phyloP scores from a whole-genome alignment of 2,329 filamentous ascomycete genomes.

The Magnaporthiopsis poae region DNA sequence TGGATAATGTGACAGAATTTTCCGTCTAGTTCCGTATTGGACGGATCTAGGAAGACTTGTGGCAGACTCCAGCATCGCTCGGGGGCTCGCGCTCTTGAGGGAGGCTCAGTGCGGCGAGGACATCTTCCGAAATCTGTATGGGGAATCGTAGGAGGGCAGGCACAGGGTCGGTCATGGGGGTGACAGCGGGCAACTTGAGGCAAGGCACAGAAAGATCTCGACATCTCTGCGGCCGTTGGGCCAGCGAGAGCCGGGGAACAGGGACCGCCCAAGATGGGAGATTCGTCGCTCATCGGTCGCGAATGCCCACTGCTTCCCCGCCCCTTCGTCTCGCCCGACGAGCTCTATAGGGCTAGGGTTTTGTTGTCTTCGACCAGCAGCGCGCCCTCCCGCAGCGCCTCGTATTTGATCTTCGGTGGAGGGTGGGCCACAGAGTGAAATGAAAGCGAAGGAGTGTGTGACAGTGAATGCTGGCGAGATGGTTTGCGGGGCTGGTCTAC shows the following conservation, averaged over 20 bases:
- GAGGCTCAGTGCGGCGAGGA: background rate
- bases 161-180: background rate
- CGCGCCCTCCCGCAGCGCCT: background rate
- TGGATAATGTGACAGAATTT: background rate
- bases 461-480: background rate
- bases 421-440: background rate
- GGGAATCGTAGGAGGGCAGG: background rate
- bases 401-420: background rate
- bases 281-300: background rate
- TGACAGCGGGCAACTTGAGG: background rate
- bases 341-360: background rate
- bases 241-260: background rate
- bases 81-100: background rate
- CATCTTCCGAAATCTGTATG: background rate
- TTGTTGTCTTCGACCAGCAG: background rate
- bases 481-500: slow-evolving; percentile 26
- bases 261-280: background rate
- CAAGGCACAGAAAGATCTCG: background rate
- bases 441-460: background rate
- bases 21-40: background rate
- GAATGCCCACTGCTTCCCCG: background rate
- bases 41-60: background rate
- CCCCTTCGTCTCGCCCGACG: background rate
- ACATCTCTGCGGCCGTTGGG: background rate
- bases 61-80: background rate